Percentiles rank a stretch among this genome's conserved stretches.
phyloP scores from a whole-genome alignment of 2,329 filamentous ascomycete genomes.

The Clarireedia monteithiana region DNA sequence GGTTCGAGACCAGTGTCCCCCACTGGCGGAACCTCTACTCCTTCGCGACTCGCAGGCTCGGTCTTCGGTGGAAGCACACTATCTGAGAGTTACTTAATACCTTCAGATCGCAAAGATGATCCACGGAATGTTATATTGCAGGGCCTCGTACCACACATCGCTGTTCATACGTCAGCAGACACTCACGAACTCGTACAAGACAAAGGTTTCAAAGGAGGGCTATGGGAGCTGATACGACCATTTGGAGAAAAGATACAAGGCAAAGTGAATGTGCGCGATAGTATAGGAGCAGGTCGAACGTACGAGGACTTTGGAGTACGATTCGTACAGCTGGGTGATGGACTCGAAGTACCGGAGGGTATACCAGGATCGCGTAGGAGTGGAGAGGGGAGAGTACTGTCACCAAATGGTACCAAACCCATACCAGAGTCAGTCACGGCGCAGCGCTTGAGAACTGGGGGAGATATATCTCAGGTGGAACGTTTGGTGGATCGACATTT shows the following conservation, averaged over 20 bases:
- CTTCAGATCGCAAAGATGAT: slow-evolving; percentile 31
- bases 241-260: slow-evolving; percentile 86
- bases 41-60: slow-evolving; percentile 50
- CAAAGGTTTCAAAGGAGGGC: slow-evolving; percentile 76
- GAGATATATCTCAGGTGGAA: slow-evolving; percentile 63
- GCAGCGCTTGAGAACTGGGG: slow-evolving; percentile 31
- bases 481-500: slow-evolving; percentile 74
- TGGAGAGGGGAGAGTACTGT: slow-evolving; percentile 18
- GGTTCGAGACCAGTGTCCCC: slow-evolving; percentile 63
- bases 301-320: slow-evolving; percentile 89
- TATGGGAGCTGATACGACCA: slow-evolving; percentile 79
- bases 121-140: slow-evolving; percentile 64
- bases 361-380: slow-evolving; percentile 29
- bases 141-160: slow-evolving; percentile 83
- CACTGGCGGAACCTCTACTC: slow-evolving; percentile 45
- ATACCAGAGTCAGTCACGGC: slow-evolving; percentile 12
- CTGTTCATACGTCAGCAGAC: slow-evolving; percentile 78
- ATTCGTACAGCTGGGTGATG: slow-evolving; percentile 65
- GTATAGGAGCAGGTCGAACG: slow-evolving; percentile 70
- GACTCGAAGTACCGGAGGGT: slow-evolving; percentile 44
- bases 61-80: slow-evolving; percentile 40
- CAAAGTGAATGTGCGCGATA: slow-evolving; percentile 86
- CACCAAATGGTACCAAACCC: slow-evolving; percentile 18
- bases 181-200: slow-evolving; percentile 71
- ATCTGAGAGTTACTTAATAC: slow-evolving; percentile 27